A percentile compares a stretch with the other conserved stretches of the same genome.
Evolutionary conservation across 2,329 filamentous ascomycete species (phyloP).

Genomic region (Ceratocystis variospora): DNA sequence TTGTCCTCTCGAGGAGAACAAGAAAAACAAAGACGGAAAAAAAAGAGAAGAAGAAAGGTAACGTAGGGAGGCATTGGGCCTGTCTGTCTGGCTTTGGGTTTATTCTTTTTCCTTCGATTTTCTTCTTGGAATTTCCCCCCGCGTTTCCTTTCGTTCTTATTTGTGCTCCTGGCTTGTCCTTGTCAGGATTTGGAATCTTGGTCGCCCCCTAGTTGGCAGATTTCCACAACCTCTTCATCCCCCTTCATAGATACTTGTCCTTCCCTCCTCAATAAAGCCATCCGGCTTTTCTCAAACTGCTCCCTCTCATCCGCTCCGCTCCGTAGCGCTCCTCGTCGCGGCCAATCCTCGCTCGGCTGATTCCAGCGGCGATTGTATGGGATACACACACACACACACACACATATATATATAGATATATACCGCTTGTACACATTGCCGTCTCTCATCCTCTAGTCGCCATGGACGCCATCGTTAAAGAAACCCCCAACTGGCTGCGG

Average conservation of each 20-base stretch:
- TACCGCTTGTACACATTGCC: background rate
- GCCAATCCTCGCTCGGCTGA: too few relatives aligned
- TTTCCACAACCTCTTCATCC: background rate
- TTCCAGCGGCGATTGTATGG: too few relatives aligned
- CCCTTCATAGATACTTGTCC: too few relatives aligned
- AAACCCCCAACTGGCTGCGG: constrained; percentile 10
- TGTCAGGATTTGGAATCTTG: background rate
- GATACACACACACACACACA: too few relatives aligned
- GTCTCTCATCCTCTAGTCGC: background rate
- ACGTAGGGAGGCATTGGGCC: background rate
- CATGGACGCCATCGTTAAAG: constrained; percentile 11
- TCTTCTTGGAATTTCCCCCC: background rate
- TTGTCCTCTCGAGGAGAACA: background rate
- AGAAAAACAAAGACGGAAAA: too few relatives aligned
- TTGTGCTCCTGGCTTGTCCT: background rate
- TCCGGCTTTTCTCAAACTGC: background rate
- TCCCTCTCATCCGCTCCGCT: background rate
- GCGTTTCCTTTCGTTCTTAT: background rate
- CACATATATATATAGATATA: too few relatives aligned
- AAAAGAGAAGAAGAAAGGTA: too few relatives aligned
- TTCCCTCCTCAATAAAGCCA: too few relatives aligned
- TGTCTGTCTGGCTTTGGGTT: background rate
- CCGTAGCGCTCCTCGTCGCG: background rate
- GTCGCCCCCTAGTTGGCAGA: background rate
- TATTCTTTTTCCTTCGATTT: constrained; percentile 7